These are phyloP conservation scores for Diaporthe sp. DNA, from an alignment of 2,329 filamentous ascomycete species.

Conservation along the genomic window DNA sequence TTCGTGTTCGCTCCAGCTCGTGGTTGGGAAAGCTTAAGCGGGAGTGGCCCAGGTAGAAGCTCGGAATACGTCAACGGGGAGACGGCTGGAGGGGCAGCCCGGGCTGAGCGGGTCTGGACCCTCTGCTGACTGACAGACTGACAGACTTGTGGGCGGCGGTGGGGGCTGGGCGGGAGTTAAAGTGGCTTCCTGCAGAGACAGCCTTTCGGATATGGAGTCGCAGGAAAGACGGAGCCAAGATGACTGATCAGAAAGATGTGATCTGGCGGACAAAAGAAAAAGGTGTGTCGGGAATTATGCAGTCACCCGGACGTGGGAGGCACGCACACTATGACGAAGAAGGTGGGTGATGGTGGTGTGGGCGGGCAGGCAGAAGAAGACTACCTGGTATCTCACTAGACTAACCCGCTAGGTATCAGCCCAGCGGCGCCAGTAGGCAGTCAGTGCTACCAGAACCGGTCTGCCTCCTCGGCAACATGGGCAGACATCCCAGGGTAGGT, in stretches of 20 bases:
- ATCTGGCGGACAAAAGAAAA: not conserved
- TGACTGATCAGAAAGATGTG: conserved; percentile 23
- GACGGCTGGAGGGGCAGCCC: conserved; percentile 27
- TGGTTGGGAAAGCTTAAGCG: conserved; percentile 11
- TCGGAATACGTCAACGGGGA: conserved; percentile 33
- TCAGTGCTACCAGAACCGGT: not conserved
- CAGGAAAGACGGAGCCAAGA: conserved; percentile 7
- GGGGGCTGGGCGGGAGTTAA: conserved; percentile 15
- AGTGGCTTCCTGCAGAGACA: conserved; percentile 32
- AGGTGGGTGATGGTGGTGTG: not conserved
- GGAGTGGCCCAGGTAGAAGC: conserved; percentile 15
- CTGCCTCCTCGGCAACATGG: not conserved
- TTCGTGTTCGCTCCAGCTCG: not conserved
- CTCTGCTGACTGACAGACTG: conserved; percentile 19
- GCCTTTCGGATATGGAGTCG: conserved; percentile 12
- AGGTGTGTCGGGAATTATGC: conserved; percentile 14
- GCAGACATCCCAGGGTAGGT: not conserved
- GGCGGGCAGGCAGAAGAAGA: conserved; percentile 3
- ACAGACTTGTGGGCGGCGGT: not conserved
- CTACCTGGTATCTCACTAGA: too few relatives aligned
- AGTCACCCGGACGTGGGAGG: conserved; percentile 8
- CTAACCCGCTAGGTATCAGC: not conserved
- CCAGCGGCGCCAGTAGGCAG: not conserved
- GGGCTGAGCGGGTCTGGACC: conserved; percentile 23
- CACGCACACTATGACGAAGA: not conserved